A percentile compares a stretch with the other conserved stretches of the same genome.
These are phyloP conservation scores for Pythium scleroteichum DNA, from an alignment of 352 stramenopile genomes.

Conservation along the genomic window DNA sequence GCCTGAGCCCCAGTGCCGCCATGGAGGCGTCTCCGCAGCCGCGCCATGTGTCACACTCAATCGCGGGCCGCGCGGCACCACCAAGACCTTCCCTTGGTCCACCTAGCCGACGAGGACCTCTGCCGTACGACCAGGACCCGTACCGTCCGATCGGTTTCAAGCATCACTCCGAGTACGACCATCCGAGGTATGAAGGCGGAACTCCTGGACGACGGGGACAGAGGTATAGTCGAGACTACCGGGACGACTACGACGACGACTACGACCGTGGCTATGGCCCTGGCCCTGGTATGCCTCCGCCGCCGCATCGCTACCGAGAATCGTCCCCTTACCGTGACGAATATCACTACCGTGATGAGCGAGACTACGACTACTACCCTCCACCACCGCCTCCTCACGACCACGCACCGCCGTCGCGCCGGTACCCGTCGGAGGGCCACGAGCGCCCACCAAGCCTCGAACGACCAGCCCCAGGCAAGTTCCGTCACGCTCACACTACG, in stretches of 20 bases:
- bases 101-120: not conserved
- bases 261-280: constrained; percentile 1
- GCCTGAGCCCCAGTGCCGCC: not conserved
- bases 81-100: not conserved
- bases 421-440: constrained; percentile 12
- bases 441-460: not conserved
- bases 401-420: not conserved
- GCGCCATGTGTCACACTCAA: not conserved
- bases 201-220: not conserved
- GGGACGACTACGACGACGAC: constrained; percentile 12
- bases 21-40: not conserved
- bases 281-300: not conserved
- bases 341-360: constrained; percentile 15
- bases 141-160: constrained; percentile 16
- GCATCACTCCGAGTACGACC: constrained; percentile 18
- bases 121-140: constrained; percentile 8
- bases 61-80: not conserved
- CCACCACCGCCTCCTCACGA: not conserved
- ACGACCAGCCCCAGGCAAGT: not conserved
- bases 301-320: not conserved
- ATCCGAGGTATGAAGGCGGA: not conserved
- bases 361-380: constrained; percentile 17
- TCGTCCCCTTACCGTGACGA: not conserved
- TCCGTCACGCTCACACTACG: constrained; percentile 13
- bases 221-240: constrained; percentile 13